phyloP scores from a whole-genome alignment of 176 grass and related monocot species.

The Paspalum notatum region DNA sequence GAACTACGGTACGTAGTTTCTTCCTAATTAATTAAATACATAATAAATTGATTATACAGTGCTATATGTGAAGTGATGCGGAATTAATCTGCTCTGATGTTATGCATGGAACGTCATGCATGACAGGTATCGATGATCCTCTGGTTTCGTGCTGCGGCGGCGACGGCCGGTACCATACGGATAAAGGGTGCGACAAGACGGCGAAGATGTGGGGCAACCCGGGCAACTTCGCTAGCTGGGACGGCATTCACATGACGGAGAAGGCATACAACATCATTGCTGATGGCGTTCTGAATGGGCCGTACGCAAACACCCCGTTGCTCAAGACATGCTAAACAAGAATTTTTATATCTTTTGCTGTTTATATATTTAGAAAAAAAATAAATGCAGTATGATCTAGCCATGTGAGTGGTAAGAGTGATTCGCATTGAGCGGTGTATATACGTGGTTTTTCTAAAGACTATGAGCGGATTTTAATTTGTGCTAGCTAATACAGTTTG shows the following conservation, averaged over 20 bases:
- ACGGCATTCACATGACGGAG: not conserved
- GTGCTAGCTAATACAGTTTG: too few species aligned
- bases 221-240: not conserved
- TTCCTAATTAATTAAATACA: too few species aligned
- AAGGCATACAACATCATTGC: not conserved
- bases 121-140: not conserved
- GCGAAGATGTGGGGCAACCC: not conserved
- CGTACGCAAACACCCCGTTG: not conserved
- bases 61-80: too few species aligned
- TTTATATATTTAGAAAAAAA: too few species aligned
- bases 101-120: not conserved
- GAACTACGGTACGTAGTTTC: constrained; percentile 1
- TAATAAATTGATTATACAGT: too few species aligned
- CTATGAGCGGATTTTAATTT: too few species aligned
- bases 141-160: not conserved
- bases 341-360: too few species aligned
- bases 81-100: too few species aligned
- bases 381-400: too few species aligned
- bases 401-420: too few species aligned
- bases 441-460: too few species aligned
- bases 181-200: not conserved
- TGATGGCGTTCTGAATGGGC: not conserved
- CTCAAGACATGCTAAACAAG: not conserved
- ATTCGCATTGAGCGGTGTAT: too few species aligned
- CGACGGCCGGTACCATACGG: not conserved